Evolutionary conservation across 148 eudicot species (phyloP), one percentile per base, ranked within the genome.

Genomic region (Rhododendron williamsianum): DNA sequence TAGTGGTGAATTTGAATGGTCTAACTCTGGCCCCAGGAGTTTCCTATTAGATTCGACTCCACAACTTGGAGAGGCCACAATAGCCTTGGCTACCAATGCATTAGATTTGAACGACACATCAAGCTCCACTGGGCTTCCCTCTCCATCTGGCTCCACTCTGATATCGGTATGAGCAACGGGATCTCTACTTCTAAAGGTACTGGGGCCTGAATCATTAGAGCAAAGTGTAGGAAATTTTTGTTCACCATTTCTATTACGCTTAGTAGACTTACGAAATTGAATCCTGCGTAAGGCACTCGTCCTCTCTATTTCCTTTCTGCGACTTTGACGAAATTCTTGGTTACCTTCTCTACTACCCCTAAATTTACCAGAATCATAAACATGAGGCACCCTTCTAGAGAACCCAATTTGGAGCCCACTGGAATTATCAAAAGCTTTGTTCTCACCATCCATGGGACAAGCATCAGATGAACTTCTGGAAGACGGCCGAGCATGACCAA

Each of bases 81-180:
- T 85, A 84, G 94, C 93, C 91, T 94, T 93, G 63, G 97, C 97
- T 54, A 94, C 92, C 46, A 96, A 89, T 77, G 91, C 88, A 87
- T 93, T 94, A 25, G 98, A 93, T 84, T 93, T 93, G 84, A 94
- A 96, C 10, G 94, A 93, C 84, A 94, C 95, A 82, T 92, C 94
- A 86, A 93, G 92, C 87, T 94, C 93, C 78, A 94, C 89, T 1
- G 93, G 88, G 73, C 92, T 94, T 76, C 86, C 86, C 84, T 88
- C 91, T 89, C 90, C 89, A 81, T 85, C 87, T 82, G 87, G 86
- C 23, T 88, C 89, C 35, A 63, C 49, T 79, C 89, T 91, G n/a
- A 63, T 78, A 45, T 86, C 92, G 46, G 78, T 43, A 80, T 25
- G 36, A 77, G 65, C 88, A 51, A 65, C 54, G 19, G 80, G 35